Evolutionary conservation across 2,329 filamentous ascomycete species (phyloP), one percentile per base, ranked within the genome.

Genomic region (Pseudomassariella vexata): DNA sequence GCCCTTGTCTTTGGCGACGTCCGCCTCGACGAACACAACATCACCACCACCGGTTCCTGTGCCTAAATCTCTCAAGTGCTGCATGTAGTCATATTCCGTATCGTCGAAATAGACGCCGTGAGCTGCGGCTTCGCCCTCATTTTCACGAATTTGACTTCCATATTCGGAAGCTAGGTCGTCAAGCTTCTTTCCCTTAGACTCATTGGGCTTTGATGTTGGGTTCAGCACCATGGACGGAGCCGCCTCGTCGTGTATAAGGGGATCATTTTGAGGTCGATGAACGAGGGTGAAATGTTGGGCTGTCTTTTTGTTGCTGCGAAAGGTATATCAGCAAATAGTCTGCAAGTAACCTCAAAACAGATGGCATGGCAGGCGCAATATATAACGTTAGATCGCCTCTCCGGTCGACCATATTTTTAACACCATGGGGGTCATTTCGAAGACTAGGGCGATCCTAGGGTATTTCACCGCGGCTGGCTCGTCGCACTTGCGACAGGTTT

Each of bases 11-110:
- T 69, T 71, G 32, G 62, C 55, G 9, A 67, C 59, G 32, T 75
- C 72, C n/a, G 76, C 71, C 46, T 95, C 88, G 23, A 98, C 73
- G 53, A 94, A 96, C 28, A 89, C 79, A 19, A 82, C 77, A 34
- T 88, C 82, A 19, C 85, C 85, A 16, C 76, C 76, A 5, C 74
- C 62, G 3, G 53, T 52, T 3, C 68, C 86, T 25, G 67, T 60
- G 36, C 81, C 81, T n/a, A 98, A 65, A 48, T 96, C 92, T 34
- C 88, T 83, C 71, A 98, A 68, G 61, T 98, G 92, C 60, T 98
- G 92, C 92, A 98, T 98, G 65, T 98, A 98, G 61, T 98, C 92
- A 62, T 98, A 98, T 52, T 86, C 76, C 43, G 85, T 83, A 62
- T 98, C 92, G 60, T 98, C 94, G 59, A 74, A 98, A 68, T 85